Evolutionary conservation across 1,139 yeast species (phyloP), one percentile per base, ranked within the genome.

Genomic region (Suhomyces chickasaworum): DNA sequence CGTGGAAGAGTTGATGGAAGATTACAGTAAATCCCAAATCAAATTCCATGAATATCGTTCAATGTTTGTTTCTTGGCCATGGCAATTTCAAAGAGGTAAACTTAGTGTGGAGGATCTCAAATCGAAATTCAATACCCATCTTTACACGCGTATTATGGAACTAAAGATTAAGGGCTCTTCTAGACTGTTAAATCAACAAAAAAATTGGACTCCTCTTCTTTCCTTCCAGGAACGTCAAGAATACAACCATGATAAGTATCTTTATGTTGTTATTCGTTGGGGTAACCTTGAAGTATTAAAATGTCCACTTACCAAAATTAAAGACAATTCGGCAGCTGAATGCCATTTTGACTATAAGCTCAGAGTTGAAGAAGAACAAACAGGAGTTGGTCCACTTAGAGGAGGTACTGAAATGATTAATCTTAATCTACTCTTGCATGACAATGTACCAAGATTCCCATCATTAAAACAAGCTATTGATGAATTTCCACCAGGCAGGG

Each of bases 201-300:
- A 74, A 53, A 74, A 74, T 52, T 74, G 78, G 78, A 69, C 77
- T 1, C 78, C 78, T 0, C 63, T 73, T 45, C 48, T 69, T 12
- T 64, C 67, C 46, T 54, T 55, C 25, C 39, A 41, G 2, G 61
- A 59, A 22, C 57, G 71, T 38, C 42, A 43, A 7, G 42, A 42
- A 15, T 47, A 52, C 43, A 57, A 56, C 15, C 59, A 56, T 52
- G 77, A 73, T 53, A 60, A 60, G 39, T 52, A 51, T 32, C 46
- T 73, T n/a, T 57, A 66, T 48, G 63, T 73, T 39, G 63, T 73
- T 8, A 71, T 69, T 49, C 54, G 75, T 29, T 73, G 76, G 75
- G 59, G 67, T 17, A 58, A 64, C 37, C 56, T 74, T 31, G 69
- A 69, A 48, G 58, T 73, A 2, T 56, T 73, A 36, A 66, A 63